A percentile compares a stretch with the other conserved stretches of the same genome.
phyloP scores from a whole-genome alignment of 257 asterid genomes.

The Cynanchum wilfordii region DNA sequence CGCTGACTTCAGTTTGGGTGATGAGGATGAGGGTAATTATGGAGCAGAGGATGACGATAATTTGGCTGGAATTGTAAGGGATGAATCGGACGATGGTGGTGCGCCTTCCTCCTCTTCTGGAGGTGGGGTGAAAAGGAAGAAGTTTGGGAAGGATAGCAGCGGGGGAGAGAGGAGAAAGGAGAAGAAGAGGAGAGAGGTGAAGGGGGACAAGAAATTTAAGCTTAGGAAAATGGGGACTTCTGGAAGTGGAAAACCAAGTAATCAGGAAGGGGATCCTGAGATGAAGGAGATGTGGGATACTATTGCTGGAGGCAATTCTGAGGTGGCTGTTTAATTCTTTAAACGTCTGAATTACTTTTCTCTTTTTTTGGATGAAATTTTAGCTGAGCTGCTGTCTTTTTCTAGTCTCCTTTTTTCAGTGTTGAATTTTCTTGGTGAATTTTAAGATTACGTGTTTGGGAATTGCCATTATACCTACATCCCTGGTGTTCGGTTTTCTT shows the following conservation, averaged over 20 bases:
- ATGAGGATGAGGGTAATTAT: constrained; percentile 49
- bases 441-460: background rate
- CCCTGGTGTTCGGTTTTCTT: background rate
- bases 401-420: background rate
- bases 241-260: constrained; percentile 55
- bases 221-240: constrained; percentile 36
- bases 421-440: background rate
- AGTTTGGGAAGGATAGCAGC: constrained; percentile 39
- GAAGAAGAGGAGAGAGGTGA: constrained; percentile 41
- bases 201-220: constrained; percentile 48
- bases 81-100: constrained; percentile 52
- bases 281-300: constrained; percentile 98
- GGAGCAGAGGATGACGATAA: constrained; percentile 33
- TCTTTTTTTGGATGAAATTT: background rate
- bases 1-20: constrained; percentile 40
- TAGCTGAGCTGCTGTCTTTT: background rate
- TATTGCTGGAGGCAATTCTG: constrained; percentile 55
- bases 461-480: background rate
- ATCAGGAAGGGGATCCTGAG: constrained; percentile 78
- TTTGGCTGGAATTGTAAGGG: constrained; percentile 41
- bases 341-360: background rate
- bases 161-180: constrained; percentile 40
- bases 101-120: constrained; percentile 35
- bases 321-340: constrained; percentile 22
- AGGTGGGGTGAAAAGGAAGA: constrained; percentile 54